Base-by-base conservation (phyloP, 345 rosid genomes). In the Corchorus olitorius region DNA sequence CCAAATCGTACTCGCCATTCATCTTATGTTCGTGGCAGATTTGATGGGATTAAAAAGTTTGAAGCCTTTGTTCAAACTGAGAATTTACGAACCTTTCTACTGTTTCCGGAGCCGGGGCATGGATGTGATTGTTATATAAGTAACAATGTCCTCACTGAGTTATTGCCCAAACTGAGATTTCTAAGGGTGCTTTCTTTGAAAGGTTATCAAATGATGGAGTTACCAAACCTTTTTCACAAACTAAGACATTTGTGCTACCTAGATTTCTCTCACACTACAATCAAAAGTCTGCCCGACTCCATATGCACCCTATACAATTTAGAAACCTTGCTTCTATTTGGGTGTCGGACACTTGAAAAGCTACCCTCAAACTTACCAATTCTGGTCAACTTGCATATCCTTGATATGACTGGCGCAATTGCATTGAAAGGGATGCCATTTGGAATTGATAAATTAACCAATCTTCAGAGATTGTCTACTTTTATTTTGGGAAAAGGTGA, bases 181-280 rank as follows among this genome's bases (percentile, higher is more conserved):
- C 70, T 85, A 77, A 79, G 90, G 46, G 87, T 83, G 43, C 65
- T 87, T 55, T 83, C 82, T 66, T 73, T 87, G 52, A 79, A 79
- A 19, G 76, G 83, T 53, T 80, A 78, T 70, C 1, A 66, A 75
- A 80, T 83, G 11, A 75, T 17, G 35, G 35, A 72, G 45, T 41
- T 49, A 49, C 10, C 58, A 75, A 80, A 15, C 12, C 10, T 49
- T 49, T 13, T 49, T 15, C 13, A 3, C 43, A 78, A 81, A 45
- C 46, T 87, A 17, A 83, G 58, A 62, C 84, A 83, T 46, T 69
- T 78, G 2, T 79, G 88, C 17, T 84, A 83, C 69, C 74, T 87
- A 70, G 80, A 80, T 65, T 83, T 87, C 67, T 77, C 82, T 66
- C 68, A 49, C 4, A 49, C 15, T 0, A 0, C 1, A 49, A 49